phyloP scores from a whole-genome alignment of 202 grass and related monocot species.

The Setaria italica region DNA sequence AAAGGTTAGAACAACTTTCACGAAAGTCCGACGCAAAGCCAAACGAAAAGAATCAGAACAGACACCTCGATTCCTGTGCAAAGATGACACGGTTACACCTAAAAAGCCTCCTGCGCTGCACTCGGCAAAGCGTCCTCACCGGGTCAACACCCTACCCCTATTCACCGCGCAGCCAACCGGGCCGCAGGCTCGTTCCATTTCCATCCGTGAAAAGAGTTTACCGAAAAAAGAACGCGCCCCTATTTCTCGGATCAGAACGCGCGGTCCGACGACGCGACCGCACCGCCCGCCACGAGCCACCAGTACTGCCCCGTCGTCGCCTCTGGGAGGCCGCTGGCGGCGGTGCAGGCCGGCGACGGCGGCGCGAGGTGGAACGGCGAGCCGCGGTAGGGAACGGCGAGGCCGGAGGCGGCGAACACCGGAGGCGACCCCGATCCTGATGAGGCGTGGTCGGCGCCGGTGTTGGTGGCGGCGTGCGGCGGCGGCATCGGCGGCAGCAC shows the following conservation, averaged over 20 bases:
- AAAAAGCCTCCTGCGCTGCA: neutral
- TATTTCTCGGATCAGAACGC: slow-evolving; percentile 26
- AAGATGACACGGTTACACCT: slow-evolving; percentile 2
- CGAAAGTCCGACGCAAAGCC: neutral
- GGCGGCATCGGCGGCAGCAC: neutral
- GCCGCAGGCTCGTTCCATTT: neutral
- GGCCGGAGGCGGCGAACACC: neutral
- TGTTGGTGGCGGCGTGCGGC: neutral
- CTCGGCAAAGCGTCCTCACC: neutral
- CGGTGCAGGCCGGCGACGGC: neutral
- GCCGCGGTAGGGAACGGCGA: neutral
- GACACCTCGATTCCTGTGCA: neutral
- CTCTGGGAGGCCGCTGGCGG: neutral
- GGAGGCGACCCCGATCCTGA: neutral
- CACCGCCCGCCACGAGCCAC: neutral
- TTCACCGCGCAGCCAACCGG: neutral
- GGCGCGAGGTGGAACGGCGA: neutral
- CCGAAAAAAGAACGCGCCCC: neutral
- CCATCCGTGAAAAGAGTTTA: neutral
- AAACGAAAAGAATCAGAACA: neutral
- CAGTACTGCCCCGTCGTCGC: slow-evolving; percentile 3
- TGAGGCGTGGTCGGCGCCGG: neutral
- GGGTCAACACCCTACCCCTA: neutral
- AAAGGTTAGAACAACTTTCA: neutral
- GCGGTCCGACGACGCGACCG: neutral